Conservation (phyloP, 2,329 filamentous ascomycete species). For the Zymoseptoria crescenta region DNA sequence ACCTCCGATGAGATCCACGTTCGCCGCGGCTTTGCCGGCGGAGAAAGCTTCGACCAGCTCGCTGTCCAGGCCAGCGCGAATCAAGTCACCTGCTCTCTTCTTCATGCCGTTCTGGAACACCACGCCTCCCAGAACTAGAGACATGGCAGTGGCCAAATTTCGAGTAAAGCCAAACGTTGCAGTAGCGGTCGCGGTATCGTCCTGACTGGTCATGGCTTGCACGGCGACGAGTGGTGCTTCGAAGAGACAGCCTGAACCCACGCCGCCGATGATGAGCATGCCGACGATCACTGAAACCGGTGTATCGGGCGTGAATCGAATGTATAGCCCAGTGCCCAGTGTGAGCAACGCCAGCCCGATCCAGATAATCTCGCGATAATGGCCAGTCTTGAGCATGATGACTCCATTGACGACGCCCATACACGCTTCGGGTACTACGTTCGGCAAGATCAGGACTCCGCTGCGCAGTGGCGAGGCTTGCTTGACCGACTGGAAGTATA, state of each 20-base stretch:
- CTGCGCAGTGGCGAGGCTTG: constrained; percentile 54
- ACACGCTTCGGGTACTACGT: constrained; percentile 41
- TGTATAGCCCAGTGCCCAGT: constrained; percentile 43
- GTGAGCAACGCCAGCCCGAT: constrained; percentile 36
- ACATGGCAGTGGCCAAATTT: constrained; percentile 39
- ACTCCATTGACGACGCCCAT: constrained; percentile 41
- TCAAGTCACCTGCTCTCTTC: constrained; percentile 3
- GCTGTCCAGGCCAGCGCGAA: constrained; percentile 15
- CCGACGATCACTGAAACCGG: constrained; percentile 37
- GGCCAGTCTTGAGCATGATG: constrained; percentile 44
- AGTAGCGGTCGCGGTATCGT: constrained; percentile 45
- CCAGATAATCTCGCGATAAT: constrained; percentile 42
- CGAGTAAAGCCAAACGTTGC: constrained; percentile 44
- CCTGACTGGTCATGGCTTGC: constrained; percentile 42
- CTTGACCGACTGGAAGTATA: constrained; percentile 65
- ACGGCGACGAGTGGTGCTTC: constrained; percentile 49
- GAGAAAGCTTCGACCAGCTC: constrained; percentile 31
- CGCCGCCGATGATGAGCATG: constrained; percentile 44
- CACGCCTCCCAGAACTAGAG: constrained; percentile 43
- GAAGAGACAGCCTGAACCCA: constrained; percentile 48
- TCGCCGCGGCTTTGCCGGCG: constrained; percentile 40
- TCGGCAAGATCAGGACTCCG: constrained; percentile 54
- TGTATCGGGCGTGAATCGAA: constrained; percentile 30
- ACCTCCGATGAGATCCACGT: constrained; percentile 36
- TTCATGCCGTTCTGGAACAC: constrained; percentile 43